These are phyloP conservation scores for Yarrowia sp. DNA, from an alignment of 805 yeast genomes.

Conservation along the genomic window DNA sequence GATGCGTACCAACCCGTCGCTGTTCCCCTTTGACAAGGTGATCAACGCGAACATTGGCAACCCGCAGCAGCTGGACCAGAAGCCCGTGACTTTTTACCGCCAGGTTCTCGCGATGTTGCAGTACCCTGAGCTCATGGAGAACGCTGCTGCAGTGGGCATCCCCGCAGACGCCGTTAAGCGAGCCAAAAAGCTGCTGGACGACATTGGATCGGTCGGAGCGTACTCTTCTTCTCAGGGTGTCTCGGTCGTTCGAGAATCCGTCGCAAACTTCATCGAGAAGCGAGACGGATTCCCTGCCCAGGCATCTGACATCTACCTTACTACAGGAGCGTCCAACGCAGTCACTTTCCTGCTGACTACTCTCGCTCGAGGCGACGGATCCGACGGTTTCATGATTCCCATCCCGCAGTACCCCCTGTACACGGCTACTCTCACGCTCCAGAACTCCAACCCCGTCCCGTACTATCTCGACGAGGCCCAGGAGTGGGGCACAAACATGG, in stretches of 20 bases:
- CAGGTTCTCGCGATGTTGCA: conserved; percentile 84
- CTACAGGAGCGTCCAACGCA: conserved; percentile 94
- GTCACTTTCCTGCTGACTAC: conserved; percentile 76
- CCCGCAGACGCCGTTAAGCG: conserved; percentile 73
- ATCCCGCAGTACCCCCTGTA: conserved; percentile 98
- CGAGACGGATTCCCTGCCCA: conserved; percentile 75
- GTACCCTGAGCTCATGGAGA: conserved; percentile 66
- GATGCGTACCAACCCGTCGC: conserved; percentile 53
- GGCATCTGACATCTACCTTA: conserved; percentile 74
- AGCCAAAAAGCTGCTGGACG: conserved; percentile 57
- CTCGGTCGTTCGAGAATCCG: conserved; percentile 62
- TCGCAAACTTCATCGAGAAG: conserved; percentile 72
- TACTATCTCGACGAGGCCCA: conserved; percentile 78
- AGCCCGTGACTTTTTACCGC: conserved; percentile 92
- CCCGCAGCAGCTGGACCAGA: conserved; percentile 94
- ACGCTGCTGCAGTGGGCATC: conserved; percentile 37
- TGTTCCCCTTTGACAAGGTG: conserved; percentile 72
- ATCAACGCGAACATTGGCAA: conserved; percentile 94
- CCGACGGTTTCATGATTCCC: conserved; percentile 82
- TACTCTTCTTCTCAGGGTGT: conserved; percentile 94
- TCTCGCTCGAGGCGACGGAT: conserved; percentile 60
- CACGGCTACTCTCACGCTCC: conserved; percentile 88
- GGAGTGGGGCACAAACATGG: conserved; percentile 80
- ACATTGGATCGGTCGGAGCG: conserved; percentile 87
- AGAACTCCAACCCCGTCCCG: conserved; percentile 78